These are phyloP conservation scores for Termitomyces sp. DNA, from an alignment of 768 basidiomycete genomes.

Conservation along the genomic window DNA sequence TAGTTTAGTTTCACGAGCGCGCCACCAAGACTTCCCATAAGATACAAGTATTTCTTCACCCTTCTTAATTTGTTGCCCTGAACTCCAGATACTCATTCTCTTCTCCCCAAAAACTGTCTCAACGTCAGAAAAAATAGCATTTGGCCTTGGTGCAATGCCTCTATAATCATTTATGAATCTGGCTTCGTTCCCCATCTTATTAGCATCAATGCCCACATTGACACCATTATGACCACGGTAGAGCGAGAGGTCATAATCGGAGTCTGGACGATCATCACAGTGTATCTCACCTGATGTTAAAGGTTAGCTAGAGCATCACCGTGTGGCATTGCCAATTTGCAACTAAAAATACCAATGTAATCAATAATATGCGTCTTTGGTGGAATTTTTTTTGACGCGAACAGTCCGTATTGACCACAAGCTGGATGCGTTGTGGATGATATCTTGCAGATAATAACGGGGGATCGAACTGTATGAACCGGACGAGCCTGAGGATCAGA, in stretches of 20 bases:
- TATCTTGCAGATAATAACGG: constrained; percentile 56
- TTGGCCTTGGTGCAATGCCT: constrained; percentile 64
- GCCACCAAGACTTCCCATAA: constrained; percentile 89
- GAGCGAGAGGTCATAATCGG: constrained; percentile 90
- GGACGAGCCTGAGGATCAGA: background rate
- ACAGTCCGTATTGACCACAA: constrained; percentile 73
- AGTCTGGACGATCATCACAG: constrained; percentile 61
- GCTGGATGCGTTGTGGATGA: constrained; percentile 63
- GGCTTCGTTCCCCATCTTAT: constrained; percentile 74
- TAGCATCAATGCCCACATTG: constrained; percentile 77
- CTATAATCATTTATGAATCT: constrained; percentile 91
- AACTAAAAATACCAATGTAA: constrained; percentile 46
- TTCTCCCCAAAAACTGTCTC: constrained; percentile 53
- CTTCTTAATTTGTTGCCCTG: constrained; percentile 54
- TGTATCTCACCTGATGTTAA: constrained; percentile 66
- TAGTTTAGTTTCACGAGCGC: constrained; percentile 27
- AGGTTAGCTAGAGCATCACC: constrained; percentile 3
- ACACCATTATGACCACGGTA: constrained; percentile 49
- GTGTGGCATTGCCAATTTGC: background rate
- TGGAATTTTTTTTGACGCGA: constrained; percentile 68
- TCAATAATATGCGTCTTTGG: constrained; percentile 67
- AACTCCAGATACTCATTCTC: constrained; percentile 75
- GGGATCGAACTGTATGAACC: constrained; percentile 16
- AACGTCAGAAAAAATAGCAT: constrained; percentile 63
- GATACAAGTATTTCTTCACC: constrained; percentile 84